Conservation (phyloP, 1,284 basidiomycete genomes). For the Gomphus bonarii region DNA sequence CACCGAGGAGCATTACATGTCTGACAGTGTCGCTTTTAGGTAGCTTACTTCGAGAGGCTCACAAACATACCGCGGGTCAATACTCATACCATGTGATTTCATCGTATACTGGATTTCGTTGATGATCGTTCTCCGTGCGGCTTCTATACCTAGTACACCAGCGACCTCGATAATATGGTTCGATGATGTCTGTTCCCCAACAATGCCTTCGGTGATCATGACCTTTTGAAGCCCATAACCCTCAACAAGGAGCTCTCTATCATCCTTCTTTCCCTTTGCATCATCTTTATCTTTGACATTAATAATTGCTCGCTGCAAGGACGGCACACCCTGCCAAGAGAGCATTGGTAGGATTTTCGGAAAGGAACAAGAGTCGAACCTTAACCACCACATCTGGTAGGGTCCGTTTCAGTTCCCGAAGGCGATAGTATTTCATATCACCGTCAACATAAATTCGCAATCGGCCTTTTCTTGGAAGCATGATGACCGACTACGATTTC, state of each 20-base stretch:
- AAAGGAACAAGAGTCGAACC: slow-evolving; percentile 29
- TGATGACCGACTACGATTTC: slow-evolving; percentile 50
- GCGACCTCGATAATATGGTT: slow-evolving; percentile 98
- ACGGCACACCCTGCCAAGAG: slow-evolving; percentile 58
- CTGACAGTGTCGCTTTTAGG: slow-evolving; percentile 28
- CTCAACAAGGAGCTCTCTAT: slow-evolving; percentile 86
- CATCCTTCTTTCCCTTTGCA: slow-evolving; percentile 63
- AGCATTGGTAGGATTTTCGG: neutral
- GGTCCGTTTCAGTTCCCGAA: slow-evolving; percentile 76
- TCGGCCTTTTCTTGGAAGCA: slow-evolving; percentile 68
- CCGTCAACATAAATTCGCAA: slow-evolving; percentile 83
- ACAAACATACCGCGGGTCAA: slow-evolving; percentile 58
- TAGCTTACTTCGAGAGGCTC: neutral
- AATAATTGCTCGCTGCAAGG: slow-evolving; percentile 85
- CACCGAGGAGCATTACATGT: slow-evolving; percentile 96
- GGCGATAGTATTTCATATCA: slow-evolving; percentile 78
- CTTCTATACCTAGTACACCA: slow-evolving; percentile 94
- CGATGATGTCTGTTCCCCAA: slow-evolving; percentile 86
- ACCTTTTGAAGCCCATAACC: slow-evolving; percentile 97
- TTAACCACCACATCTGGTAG: slow-evolving; percentile 85
- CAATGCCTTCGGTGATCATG: slow-evolving; percentile 94
- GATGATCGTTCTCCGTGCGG: slow-evolving; percentile 89
- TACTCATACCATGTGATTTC: slow-evolving; percentile 96
- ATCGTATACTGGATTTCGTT: slow-evolving; percentile 98
- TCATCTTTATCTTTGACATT: slow-evolving; percentile 83